Evolutionary conservation across 2,329 filamentous ascomycete species (phyloP).

Genomic region (Phaeosphaeria sp.): DNA sequence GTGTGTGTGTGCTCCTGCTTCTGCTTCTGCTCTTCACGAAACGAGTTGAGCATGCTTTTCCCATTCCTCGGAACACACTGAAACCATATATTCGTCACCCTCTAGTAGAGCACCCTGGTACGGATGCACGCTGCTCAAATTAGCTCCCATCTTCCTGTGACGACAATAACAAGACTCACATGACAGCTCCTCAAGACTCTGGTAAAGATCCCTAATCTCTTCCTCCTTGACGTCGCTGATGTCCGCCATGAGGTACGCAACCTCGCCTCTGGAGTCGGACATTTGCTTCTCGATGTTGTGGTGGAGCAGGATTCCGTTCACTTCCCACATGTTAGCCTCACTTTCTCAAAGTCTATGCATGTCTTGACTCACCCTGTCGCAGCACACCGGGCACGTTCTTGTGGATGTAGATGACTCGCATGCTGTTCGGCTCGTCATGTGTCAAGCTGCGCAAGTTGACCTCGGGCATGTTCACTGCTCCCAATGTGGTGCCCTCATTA

Average conservation of each 20-base stretch:
- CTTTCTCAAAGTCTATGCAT: background rate
- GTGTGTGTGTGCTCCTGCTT: too few relatives aligned
- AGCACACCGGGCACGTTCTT: constrained; percentile 95
- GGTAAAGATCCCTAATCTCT: constrained; percentile 86
- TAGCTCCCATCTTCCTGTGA: constrained; percentile 1
- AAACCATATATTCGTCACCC: constrained; percentile 1
- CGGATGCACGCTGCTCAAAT: constrained; percentile 46
- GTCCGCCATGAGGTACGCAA: constrained; percentile 97
- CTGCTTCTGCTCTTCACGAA: background rate
- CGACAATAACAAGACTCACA: constrained; percentile 62
- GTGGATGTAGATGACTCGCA: constrained; percentile 95
- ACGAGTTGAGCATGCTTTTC: background rate
- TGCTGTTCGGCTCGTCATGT: constrained; percentile 85
- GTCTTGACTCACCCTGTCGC: constrained; percentile 67
- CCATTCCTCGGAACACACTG: background rate
- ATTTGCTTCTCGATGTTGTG: constrained; percentile 99
- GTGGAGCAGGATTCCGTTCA: constrained; percentile 91
- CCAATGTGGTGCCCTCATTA: constrained; percentile 89
- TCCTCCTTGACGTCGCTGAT: constrained; percentile 82
- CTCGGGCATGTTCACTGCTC: constrained; percentile 97
- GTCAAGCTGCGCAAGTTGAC: constrained; percentile 88
- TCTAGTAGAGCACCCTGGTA: constrained; percentile 55
- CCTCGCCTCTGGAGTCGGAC: constrained; percentile 90
- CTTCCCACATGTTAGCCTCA: constrained; percentile 52
- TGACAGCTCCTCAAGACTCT: constrained; percentile 78